These are phyloP conservation scores for Acacia acuminata DNA, from an alignment of 306 rosid species.

Conservation along the genomic window DNA sequence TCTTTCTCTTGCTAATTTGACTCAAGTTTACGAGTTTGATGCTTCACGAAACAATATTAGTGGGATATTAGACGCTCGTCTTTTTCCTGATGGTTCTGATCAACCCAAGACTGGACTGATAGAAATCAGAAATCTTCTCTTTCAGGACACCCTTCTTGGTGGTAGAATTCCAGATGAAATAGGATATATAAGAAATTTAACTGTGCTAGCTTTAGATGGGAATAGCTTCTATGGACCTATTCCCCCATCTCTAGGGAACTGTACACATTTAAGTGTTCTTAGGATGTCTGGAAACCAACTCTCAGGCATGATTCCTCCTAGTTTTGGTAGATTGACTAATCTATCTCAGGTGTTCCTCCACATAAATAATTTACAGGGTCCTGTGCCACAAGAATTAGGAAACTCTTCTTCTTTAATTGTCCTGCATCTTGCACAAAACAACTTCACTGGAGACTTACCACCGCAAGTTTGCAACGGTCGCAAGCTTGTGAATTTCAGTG, in stretches of 20 bases:
- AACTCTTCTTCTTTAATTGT: conserved; percentile 35
- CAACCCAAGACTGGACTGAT: conserved; percentile 34
- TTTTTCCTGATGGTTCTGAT: conserved; percentile 35
- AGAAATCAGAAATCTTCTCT: conserved; percentile 30
- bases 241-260: conserved; percentile 39
- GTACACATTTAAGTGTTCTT: conserved; percentile 29
- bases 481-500: conserved; percentile 41
- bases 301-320: conserved; percentile 39
- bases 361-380: conserved; percentile 30
- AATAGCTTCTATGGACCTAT: conserved; percentile 37
- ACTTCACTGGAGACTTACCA: conserved; percentile 41
- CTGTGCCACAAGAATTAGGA: conserved; percentile 36
- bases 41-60: conserved; percentile 40
- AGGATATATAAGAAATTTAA: conserved; percentile 34
- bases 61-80: conserved; percentile 38
- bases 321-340: conserved; percentile 7
- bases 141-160: conserved; percentile 37
- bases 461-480: conserved; percentile 39
- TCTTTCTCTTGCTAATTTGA: conserved; percentile 46
- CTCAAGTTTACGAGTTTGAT: conserved; percentile 41
- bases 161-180: conserved; percentile 45
- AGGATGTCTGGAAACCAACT: conserved; percentile 34
- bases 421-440: conserved; percentile 43
- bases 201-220: conserved; percentile 35
- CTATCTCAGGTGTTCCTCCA: conserved; percentile 25